Conservation (phyloP, 805 yeast species). For the Tetrapisispora iriomotensis region DNA sequence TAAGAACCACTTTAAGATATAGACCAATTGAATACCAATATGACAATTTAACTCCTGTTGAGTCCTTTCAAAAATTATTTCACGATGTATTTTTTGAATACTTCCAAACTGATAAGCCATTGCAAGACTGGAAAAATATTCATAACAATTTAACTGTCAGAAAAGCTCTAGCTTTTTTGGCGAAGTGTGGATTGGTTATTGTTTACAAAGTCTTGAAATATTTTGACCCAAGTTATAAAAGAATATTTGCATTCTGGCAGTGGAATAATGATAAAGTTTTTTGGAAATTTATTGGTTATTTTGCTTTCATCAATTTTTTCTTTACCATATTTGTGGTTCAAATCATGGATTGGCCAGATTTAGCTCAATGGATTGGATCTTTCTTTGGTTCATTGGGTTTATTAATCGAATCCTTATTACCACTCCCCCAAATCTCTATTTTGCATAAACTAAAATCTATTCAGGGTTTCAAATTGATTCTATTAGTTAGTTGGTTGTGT, state of each 20-base stretch:
- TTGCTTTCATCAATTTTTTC: slow-evolving; percentile 33
- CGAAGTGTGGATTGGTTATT: slow-evolving; percentile 20
- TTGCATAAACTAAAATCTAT: slow-evolving; percentile 56
- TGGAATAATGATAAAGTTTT: slow-evolving; percentile 55
- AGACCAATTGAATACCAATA: slow-evolving; percentile 38
- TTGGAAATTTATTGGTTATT: slow-evolving; percentile 52
- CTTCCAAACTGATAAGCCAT: slow-evolving; percentile 14
- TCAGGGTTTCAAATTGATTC: slow-evolving; percentile 68
- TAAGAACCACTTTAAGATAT: slow-evolving; percentile 52
- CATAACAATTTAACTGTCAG: slow-evolving; percentile 15
- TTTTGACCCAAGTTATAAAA: slow-evolving; percentile 58
- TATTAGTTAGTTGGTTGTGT: slow-evolving; percentile 76
- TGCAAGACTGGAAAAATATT: slow-evolving; percentile 24
- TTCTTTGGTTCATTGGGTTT: slow-evolving; percentile 54
- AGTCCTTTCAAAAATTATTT: slow-evolving; percentile 21
- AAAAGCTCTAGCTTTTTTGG: slow-evolving; percentile 14
- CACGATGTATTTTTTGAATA: slow-evolving; percentile 28
- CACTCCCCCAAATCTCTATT: slow-evolving; percentile 70
- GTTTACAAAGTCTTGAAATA: slow-evolving; percentile 40
- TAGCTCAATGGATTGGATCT: slow-evolving; percentile 44
- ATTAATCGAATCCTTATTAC: slow-evolving; percentile 60
- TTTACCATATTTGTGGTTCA: slow-evolving; percentile 25
- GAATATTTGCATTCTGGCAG: slow-evolving; percentile 76
- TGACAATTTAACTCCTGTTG: slow-evolving; percentile 31
- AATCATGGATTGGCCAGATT: slow-evolving; percentile 33